Evolutionary conservation across 2,329 filamentous ascomycete genomes (phyloP), one percentile per base, ranked within the genome.

Genomic region (Torrubiella hemipterigena): DNA sequence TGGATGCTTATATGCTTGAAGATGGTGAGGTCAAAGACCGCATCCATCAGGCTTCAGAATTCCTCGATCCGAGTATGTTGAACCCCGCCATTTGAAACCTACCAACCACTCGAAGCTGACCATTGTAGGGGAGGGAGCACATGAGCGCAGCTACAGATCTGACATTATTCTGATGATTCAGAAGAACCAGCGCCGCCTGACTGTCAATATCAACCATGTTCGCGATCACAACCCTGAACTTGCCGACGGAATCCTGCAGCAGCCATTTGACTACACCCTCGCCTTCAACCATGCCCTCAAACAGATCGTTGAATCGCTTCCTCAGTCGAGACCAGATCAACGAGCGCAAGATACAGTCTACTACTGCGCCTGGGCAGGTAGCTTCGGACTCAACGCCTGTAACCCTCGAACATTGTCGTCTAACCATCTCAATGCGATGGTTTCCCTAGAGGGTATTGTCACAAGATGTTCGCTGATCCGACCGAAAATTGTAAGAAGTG

Each of bases 401-500:
- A 98, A 95, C 49, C 91, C 91, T 24, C 76, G 91, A 43, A 96
- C 91, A 1, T 63, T 98, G 18, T 84, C 84, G 30, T 95, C 89
- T 3, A 69, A 76, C 24, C 83, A 93, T 47, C 71, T 98, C 34
- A 98, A 98, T 56, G 79, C 83, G 49, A 95, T 98, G 87, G 83
- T 98, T 11, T 94, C 87, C 4, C 69, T 98, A 31, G 91, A 98
- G 58, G 91, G 91, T 28, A 98, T 98, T 47, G 91, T 98, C 25
- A 98, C 91, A 21, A 82, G 91, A 55, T 93, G 85, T 59, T 95
- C 87, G 16, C 68, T 98, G 14, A 93, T 98, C 40, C 74, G 93
- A 34, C 91, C 91, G 9, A 98, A 98, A 59, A 77, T 98, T n/a
- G 79, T 96, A 39, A 93, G 93, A 62, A 96, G 91, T 58, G 87